A percentile compares a stretch with the other conserved stretches of the same genome.
Conservation (phyloP, 108 stramenopile genomes). For the Cyclotella sp. region DNA sequence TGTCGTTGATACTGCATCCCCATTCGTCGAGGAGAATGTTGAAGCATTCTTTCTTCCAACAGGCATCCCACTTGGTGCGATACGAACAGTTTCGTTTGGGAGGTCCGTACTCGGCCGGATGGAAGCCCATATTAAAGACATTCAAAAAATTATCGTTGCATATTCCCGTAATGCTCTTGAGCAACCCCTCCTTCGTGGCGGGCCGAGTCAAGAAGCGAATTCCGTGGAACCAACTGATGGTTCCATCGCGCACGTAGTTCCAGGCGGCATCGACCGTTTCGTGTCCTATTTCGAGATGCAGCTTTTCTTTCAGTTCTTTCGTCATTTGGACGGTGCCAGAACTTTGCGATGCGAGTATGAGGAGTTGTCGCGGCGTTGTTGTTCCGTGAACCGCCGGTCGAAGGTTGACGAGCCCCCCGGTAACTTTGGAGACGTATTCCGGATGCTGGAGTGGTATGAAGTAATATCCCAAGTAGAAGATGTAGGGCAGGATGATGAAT, state of each 20-base stretch:
- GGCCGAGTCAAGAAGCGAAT: constrained; percentile 34
- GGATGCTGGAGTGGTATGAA: constrained; percentile 62
- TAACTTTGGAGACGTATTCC: constrained; percentile 28
- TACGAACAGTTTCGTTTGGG: constrained; percentile 32
- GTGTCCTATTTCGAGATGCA: constrained; percentile 50
- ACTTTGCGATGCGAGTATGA: constrained; percentile 59
- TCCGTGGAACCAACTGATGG: constrained; percentile 44
- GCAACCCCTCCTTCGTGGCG: constrained; percentile 7
- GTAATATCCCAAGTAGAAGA: constrained; percentile 37
- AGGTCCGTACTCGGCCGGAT: constrained; percentile 56
- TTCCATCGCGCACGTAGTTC: constrained; percentile 44
- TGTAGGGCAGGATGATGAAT: constrained; percentile 50
- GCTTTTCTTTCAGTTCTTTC: constrained; percentile 9
- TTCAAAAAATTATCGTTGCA: constrained; percentile 24
- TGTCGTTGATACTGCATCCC: constrained; percentile 45
- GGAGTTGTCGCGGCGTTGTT: constrained; percentile 52
- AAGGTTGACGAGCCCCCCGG: constrained; percentile 29
- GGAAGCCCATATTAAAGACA: constrained; percentile 62
- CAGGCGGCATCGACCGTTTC: constrained; percentile 41
- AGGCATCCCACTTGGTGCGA: constrained; percentile 47
- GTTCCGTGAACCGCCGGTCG: constrained; percentile 57
- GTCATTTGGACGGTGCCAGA: constrained; percentile 43
- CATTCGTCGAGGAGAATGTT: constrained; percentile 40
- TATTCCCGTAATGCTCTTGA: constrained; percentile 6
- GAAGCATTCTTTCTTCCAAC: constrained; percentile 57